Base-by-base conservation (phyloP, 257 asterid genomes). In the Jacaranda mimosifolia region DNA sequence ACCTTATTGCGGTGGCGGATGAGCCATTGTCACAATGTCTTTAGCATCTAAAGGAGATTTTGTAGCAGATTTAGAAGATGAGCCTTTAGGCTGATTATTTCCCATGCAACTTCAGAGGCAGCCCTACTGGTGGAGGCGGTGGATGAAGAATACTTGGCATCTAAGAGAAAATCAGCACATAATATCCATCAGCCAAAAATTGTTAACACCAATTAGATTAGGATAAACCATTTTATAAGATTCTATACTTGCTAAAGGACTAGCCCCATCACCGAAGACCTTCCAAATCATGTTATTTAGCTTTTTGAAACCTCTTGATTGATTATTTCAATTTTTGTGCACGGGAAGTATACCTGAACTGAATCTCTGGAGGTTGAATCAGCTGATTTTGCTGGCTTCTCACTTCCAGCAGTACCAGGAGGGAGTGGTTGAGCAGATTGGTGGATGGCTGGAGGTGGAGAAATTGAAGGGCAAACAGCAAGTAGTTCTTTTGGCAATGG, bases 1-100 rank as follows among this genome's bases (percentile, higher is more conserved):
- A 91, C 80, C 96, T 81, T 66, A 76, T 35, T 21, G 88, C n/a
- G 92, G 91, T 17, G 91, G 92, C n/a, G 92, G 91, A 4, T 89
- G 93, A 59, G 83, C 80, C 86, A 83, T 76, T 72, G 73, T 83
- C 21, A 79, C 15, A 36, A 73, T 46, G 75, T 91, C 91, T 10
- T 82, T 83, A 19, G 77, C 38, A 39, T 85, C 91, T 62, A 52
- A 32, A 59, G 76, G 43, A 82, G 73, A 52, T 75, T 86, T 88
- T 68, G 64, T 45, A 57, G 79, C 92, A 72, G 88, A 75, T 66
- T 82, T 90, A 72, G 86, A 83, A 72, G 87, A 65, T 17, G 79
- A 73, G 55, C 86, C 93, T 67, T 82, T 89, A 1, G 83, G 78
- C 75, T 60, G 86, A 82, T 82, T 77, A 78, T 55, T 65, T 39